Percentiles rank a stretch among this genome's conserved stretches.
phyloP scores from a whole-genome alignment of 345 rosid genomes.

The Populus pruinosa region DNA sequence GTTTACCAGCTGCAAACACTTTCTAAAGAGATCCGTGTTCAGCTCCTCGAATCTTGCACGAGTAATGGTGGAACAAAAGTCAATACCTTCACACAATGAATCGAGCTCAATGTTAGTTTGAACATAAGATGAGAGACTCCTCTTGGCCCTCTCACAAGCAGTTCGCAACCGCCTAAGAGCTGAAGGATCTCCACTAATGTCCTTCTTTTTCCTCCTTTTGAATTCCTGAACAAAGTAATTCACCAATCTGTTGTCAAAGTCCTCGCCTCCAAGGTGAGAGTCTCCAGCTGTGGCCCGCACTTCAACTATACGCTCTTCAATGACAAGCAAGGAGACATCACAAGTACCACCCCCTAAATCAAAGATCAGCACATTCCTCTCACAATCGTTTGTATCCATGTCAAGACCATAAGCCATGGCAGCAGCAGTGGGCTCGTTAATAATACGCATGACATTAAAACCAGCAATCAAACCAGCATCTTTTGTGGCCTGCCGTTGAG shows the following conservation, averaged over 20 bases:
- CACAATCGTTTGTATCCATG: background rate
- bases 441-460: background rate
- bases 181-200: slow-evolving; percentile 19
- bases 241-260: slow-evolving; percentile 21
- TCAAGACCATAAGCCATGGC: slow-evolving; percentile 15
- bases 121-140: background rate
- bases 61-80: background rate
- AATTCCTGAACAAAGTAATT: slow-evolving; percentile 36
- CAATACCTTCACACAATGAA: background rate
- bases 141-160: background rate
- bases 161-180: background rate
- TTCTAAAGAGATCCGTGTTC: background rate
- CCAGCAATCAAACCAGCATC: slow-evolving; percentile 10
- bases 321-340: slow-evolving; percentile 4
- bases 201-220: slow-evolving; percentile 30
- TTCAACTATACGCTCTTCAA: slow-evolving; percentile 3
- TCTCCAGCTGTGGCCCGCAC: slow-evolving; percentile 9
- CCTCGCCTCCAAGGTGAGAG: slow-evolving; percentile 9
- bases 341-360: slow-evolving; percentile 6
- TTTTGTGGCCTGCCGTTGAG: slow-evolving; percentile 15
- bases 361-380: slow-evolving; percentile 7
- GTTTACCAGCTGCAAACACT: background rate
- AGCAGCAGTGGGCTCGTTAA: slow-evolving; percentile 6
- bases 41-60: background rate
- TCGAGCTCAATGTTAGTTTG: background rate